Evolutionary conservation across 331 rosid genomes (phyloP), one percentile per base, ranked within the genome.

Genomic region (Rosa hybrid): DNA sequence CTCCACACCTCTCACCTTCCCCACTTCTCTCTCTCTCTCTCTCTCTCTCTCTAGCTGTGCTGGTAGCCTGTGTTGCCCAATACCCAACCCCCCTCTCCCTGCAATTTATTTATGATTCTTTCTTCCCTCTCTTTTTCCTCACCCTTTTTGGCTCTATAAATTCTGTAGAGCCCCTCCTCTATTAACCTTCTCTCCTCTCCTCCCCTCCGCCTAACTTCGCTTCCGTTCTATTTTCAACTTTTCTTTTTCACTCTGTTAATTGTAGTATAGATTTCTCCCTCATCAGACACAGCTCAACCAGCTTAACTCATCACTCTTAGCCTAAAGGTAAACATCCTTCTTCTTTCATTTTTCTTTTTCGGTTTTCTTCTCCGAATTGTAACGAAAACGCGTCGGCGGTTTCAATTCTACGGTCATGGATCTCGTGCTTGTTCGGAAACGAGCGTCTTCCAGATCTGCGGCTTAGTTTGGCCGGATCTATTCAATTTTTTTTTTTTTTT

Each of bases 21-120:
- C 1, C 38, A n/a, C 1, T 9, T 4, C 8, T 12, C 42, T 60
- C 67, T 60, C 30, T 75, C 38, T 59, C 21, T 41, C 78, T 54
- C 39, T 51, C 74, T 71, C 73, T 81, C 78, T 88, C 76, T 50
- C 50, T 57, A 53, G 74, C 54, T 34, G 81, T 57, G 51, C 9
- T 72, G 5, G 39, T 78, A 71, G 65, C 64, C 72, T 50, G 59
- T 53, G 38, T 23, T 12, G 30, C 23, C 60, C 10, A 20, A 76
- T 79, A 38, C 53, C 38, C 3, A 62, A 62, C 68, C 23, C 69
- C 74, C 57, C 69, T 76, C 57, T 81, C 67, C 42, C 6, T 16
- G 17, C 67, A 2, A 34, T 4, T 27, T 18, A 46, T 59, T 56
- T 6, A 7, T 21, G 39, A 53, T 76, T 79, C 50, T 57, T 21